Evolutionary conservation across 2,329 filamentous ascomycete species (phyloP), one percentile per base, ranked within the genome.

Genomic region (Scopulariopsis brevicaulis): DNA sequence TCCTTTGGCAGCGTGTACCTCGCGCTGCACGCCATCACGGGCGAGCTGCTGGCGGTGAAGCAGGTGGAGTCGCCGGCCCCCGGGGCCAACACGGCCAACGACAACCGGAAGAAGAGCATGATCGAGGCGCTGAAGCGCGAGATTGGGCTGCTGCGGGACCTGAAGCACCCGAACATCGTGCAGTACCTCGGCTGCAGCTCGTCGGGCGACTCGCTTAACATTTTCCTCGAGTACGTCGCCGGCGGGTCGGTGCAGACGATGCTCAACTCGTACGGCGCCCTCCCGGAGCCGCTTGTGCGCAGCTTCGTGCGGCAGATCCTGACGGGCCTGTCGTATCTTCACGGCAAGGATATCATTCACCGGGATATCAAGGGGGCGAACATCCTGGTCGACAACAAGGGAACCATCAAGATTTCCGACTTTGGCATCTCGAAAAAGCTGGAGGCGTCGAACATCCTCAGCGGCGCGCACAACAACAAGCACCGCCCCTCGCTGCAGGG

Each of bases 301-400:
- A 96, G 94, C 73, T 99, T 99, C 68, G 93, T 97, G 55, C 86
- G 93, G 37, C 94, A 99, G 72, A 99, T 99, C 63, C 79, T 99
- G 60, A 87, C 88, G 37, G 94, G 94, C 53, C 81, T 99, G 34
- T 92, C 89, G 3, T 99, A 97, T 70, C 83, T 99, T 18, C 94
- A 99, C 74, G 87, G 87, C 68, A 85, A 87, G 63, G 94, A 96
- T 68, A 99, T 99, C 68, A 97, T 99, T 65, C 94, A 99, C 71
- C 88, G 94, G 60, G 94, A 99, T 68, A 97, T 99, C 81, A 99
- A 99, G 77, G 94, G 94, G 54, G 94, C 94, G 70, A 99, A 99
- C 69, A 96, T 99, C 64, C 84, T 99, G 5, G 94, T 99, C 59
- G 94, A 99, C 76, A 97, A 97, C 78, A 96, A 97, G 74, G 94